These are phyloP conservation scores for Fusarium sp. DNA, from an alignment of 2,329 filamentous ascomycete species.

Conservation along the genomic window DNA sequence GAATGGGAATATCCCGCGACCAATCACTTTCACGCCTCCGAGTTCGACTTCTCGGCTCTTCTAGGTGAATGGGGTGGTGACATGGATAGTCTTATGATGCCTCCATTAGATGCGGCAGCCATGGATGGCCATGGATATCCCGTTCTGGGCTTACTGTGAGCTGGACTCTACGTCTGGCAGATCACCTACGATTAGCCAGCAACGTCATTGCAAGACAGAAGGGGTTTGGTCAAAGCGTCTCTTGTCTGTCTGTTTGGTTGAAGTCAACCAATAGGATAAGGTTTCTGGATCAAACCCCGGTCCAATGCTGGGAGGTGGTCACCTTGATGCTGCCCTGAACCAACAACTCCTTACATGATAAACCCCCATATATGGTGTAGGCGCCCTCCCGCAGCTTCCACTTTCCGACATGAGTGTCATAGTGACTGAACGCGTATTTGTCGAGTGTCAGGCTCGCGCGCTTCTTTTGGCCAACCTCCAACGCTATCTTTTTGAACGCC, in stretches of 20 bases:
- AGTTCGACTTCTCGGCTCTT: background rate
- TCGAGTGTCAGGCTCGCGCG: background rate
- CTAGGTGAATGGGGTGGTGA: background rate
- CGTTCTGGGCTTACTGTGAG: background rate
- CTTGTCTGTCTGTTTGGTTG: no score
- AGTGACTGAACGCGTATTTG: slow-evolving; percentile 24
- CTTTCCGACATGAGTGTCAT: background rate
- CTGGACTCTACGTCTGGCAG: background rate
- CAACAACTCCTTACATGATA: no score
- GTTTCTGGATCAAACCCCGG: no score
- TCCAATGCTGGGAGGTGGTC: no score
- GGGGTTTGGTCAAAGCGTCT: no score
- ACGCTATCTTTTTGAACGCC: background rate
- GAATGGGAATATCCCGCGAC: no score
- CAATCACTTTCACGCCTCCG: no score
- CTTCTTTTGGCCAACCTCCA: rapidly evolving
- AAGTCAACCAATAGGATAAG: no score
- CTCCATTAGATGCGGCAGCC: background rate
- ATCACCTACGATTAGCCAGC: no score
- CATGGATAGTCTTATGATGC: background rate
- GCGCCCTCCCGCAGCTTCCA: background rate
- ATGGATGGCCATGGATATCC: background rate
- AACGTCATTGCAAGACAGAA: no score
- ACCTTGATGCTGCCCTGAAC: no score
- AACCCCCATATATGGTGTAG: no score